Percentiles rank a stretch among this genome's conserved stretches.
Evolutionary conservation across 805 yeast species (phyloP).

Genomic region (Kuraishia borneana): DNA sequence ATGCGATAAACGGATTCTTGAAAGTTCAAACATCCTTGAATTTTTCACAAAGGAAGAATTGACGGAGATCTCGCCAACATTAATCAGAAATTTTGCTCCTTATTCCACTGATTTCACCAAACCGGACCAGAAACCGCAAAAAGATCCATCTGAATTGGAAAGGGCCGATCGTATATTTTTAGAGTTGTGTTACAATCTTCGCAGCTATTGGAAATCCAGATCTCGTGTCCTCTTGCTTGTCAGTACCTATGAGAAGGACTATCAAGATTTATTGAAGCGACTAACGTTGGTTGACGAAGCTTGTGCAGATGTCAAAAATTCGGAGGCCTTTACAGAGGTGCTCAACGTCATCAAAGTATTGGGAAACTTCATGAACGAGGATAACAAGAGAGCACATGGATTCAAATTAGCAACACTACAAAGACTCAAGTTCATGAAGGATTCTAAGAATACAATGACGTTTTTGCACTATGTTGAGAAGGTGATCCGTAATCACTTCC

Average conservation of each 20-base stretch:
- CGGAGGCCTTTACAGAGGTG: conserved; percentile 43
- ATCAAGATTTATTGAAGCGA: conserved; percentile 45
- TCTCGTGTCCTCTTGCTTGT: conserved; percentile 49
- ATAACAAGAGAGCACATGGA: conserved; percentile 56
- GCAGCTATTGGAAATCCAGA: conserved; percentile 63
- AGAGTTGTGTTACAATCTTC: conserved; percentile 56
- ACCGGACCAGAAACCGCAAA: conserved; percentile 30
- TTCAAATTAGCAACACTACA: conserved; percentile 60
- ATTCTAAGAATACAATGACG: conserved; percentile 56
- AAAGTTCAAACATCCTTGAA: conserved; percentile 50
- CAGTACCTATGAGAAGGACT: conserved; percentile 52
- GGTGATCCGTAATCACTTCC: conserved; percentile 51
- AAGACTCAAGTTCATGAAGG: conserved; percentile 62
- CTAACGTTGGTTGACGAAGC: conserved; percentile 50
- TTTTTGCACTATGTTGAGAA: conserved; percentile 69
- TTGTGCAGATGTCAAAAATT: conserved; percentile 37
- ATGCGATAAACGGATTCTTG: conserved; percentile 47
- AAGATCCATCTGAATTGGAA: conserved; percentile 46
- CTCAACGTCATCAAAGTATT: conserved; percentile 58
- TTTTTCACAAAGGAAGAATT: conserved; percentile 61
- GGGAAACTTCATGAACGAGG: conserved; percentile 74
- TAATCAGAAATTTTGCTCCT: conserved; percentile 50
- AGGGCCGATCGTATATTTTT: conserved; percentile 62
- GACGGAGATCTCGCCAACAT: conserved; percentile 42
- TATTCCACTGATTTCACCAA: conserved; percentile 40